These are phyloP conservation scores for Mangifera indica DNA, from an alignment of 345 rosid species.

Conservation along the genomic window DNA sequence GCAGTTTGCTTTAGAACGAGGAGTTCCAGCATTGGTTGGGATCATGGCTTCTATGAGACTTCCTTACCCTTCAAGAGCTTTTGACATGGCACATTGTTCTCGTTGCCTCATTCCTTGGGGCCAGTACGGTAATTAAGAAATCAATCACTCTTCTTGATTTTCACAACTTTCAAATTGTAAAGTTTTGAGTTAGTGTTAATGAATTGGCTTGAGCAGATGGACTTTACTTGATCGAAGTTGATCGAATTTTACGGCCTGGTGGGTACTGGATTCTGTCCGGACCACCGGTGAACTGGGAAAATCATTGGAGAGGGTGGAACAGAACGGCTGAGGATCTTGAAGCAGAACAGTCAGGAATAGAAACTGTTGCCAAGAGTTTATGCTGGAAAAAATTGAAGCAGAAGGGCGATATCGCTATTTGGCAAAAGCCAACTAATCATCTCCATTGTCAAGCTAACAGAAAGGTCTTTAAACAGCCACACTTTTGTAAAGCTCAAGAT, in stretches of 20 bases:
- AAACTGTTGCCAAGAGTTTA: conserved; percentile 56
- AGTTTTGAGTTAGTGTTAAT: neutral
- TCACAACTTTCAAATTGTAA: neutral
- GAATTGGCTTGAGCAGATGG: conserved; percentile 49
- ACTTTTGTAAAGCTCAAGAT: conserved; percentile 61
- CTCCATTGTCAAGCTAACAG: conserved; percentile 59
- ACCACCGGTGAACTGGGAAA: conserved; percentile 89
- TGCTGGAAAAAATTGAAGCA: conserved; percentile 89
- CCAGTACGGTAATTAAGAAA: conserved; percentile 42
- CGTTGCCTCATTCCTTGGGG: conserved; percentile 98
- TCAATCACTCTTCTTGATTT: neutral
- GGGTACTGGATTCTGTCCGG: conserved; percentile 95
- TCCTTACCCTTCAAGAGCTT: conserved; percentile 88
- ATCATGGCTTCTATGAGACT: conserved; percentile 80
- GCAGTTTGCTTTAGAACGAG: conserved; percentile 89
- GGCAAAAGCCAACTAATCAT: conserved; percentile 90
- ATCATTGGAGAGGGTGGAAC: conserved; percentile 80
- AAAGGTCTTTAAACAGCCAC: conserved; percentile 54
- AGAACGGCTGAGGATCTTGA: conserved; percentile 58
- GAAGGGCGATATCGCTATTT: conserved; percentile 67
- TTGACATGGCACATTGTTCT: conserved; percentile 97
- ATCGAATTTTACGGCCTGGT: conserved; percentile 82
- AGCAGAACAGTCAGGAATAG: conserved; percentile 59
- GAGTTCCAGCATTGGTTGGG: conserved; percentile 90
- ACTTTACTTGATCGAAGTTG: conserved; percentile 75